These are phyloP conservation scores for Candida cerambycidarum DNA, from an alignment of 805 yeast genomes.

Conservation along the genomic window DNA sequence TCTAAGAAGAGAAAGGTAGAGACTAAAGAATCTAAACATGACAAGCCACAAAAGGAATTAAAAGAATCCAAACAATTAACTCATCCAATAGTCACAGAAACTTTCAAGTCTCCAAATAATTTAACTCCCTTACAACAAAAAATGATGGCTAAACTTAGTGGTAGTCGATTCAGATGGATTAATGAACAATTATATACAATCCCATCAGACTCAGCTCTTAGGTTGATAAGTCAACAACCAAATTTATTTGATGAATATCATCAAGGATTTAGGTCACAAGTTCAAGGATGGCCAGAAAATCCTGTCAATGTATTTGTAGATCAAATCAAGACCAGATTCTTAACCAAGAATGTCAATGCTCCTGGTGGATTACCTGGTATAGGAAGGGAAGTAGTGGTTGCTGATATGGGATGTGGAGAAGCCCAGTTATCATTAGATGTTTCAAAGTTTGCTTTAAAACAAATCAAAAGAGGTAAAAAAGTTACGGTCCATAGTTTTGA, in stretches of 20 bases:
- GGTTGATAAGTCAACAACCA: conserved; percentile 77
- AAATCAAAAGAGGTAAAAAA: conserved; percentile 26
- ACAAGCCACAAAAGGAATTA: neutral
- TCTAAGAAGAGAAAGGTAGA: conserved; percentile 12
- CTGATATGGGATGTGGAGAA: conserved; percentile 99
- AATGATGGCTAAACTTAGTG: conserved; percentile 92
- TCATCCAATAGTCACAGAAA: conserved; percentile 22
- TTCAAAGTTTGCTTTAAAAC: conserved; percentile 47
- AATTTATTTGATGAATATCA: conserved; percentile 91
- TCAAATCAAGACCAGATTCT: conserved; percentile 59
- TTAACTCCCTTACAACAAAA: conserved; percentile 89
- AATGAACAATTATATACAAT: conserved; percentile 95
- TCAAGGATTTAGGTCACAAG: conserved; percentile 92
- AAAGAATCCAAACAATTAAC: conserved; percentile 1
- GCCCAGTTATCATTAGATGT: conserved; percentile 80
- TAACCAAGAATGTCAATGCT: conserved; percentile 73
- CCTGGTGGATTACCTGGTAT: conserved; percentile 94
- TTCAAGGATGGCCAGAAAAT: conserved; percentile 96
- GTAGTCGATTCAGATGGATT: conserved; percentile 97
- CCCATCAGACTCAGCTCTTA: conserved; percentile 72
- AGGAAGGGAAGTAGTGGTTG: conserved; percentile 66
- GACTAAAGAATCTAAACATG: conserved; percentile 1
- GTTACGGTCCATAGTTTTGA: conserved; percentile 86
- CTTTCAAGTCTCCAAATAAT: too few relatives aligned
- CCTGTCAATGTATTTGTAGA: conserved; percentile 90